Evolutionary conservation across 202 grass and related monocot species (phyloP), one percentile per base, ranked within the genome.

Genomic region (Thinopyrum obtusiflorum): DNA sequence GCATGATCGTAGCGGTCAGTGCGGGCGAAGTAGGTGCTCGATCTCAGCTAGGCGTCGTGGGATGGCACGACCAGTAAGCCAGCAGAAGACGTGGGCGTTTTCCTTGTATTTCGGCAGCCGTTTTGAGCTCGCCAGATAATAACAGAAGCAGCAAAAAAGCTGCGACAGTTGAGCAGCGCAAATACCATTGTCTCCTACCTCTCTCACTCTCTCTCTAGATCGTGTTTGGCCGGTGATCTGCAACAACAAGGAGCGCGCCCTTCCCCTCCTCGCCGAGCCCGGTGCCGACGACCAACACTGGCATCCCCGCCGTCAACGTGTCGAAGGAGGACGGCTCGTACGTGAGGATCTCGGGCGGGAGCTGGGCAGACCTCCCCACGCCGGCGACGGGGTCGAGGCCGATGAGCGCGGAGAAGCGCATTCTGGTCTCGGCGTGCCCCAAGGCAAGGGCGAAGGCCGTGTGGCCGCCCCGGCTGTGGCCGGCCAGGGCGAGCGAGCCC

Each of bases 391-490:
- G 93, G 72, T 95, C 93, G 14, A 95, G 29, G 7, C 90, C 90
- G 17, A 95, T 83, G 71, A 95, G 77, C 2, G 76, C 80, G 7
- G 77, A 86, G 35, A 90, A 89, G n/a, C 77, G 83, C 1, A n/a
- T n/a, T n/a, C 33, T 53, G 23, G 83, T 86, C 23, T 90, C 62
- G 18, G 65, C 83, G 21, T 92, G 86, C 39, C 90, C 93, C 23
- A 92, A 68, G 47, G 73, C 90, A 1, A 95, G 24, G 5, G 90
- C 13, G 67, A 95, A 92, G 1, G 88, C 90, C 0, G 93, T 76
- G 55, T 87, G 93, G 36, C 90, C 92, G 15, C 93, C 93, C 11
- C 88, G 68, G 85, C 93, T 95, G 5, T 92, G 93, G 6, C 90
- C 88, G 4, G 90, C 64, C 65, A 94, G 39, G 2, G 82, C 80